Evolutionary conservation across 208 protist genomes (phyloP).

Genomic region (Acanthamoeba polyphaga): DNA sequence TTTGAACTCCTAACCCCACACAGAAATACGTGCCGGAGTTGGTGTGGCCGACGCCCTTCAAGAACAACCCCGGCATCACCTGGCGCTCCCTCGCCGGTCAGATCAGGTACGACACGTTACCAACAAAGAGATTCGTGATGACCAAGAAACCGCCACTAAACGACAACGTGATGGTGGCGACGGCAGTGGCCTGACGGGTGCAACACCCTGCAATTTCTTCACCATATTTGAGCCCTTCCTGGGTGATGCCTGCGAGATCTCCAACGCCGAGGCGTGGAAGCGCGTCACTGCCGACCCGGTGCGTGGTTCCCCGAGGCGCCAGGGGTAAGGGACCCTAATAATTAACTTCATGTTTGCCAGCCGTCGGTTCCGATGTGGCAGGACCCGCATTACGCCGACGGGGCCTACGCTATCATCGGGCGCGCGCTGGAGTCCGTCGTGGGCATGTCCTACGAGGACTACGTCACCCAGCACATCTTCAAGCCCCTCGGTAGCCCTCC

Average conservation of each 20-base stretch:
- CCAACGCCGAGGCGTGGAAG: conserved; percentile 61
- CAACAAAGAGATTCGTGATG: too few relatives aligned
- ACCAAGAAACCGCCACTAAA: too few relatives aligned
- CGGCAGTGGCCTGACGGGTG: conserved; percentile 12
- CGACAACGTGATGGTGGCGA: neutral
- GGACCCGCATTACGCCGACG: conserved; percentile 30
- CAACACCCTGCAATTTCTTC: conserved; percentile 65
- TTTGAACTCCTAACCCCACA: neutral
- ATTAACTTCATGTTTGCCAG: neutral
- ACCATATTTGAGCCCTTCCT: conserved; percentile 1
- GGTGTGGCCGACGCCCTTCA: neutral
- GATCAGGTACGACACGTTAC: neutral
- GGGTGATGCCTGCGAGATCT: conserved; percentile 54
- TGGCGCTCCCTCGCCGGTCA: conserved; percentile 50
- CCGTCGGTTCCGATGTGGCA: conserved; percentile 3
- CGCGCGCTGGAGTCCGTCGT: conserved; percentile 33
- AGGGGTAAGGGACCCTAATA: too few relatives aligned
- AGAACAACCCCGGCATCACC: conserved; percentile 52
- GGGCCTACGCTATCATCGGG: conserved; percentile 45
- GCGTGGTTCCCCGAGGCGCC: too few relatives aligned
- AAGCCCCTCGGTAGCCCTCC: neutral
- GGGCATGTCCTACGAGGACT: conserved; percentile 17
- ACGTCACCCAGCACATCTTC: conserved; percentile 32
- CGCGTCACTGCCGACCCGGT: neutral
- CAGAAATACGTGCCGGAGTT: conserved; percentile 49